Percentiles rank a stretch among this genome's conserved stretches.
Conservation (phyloP, 768 basidiomycete species). For the Termitomyces titanicus region DNA sequence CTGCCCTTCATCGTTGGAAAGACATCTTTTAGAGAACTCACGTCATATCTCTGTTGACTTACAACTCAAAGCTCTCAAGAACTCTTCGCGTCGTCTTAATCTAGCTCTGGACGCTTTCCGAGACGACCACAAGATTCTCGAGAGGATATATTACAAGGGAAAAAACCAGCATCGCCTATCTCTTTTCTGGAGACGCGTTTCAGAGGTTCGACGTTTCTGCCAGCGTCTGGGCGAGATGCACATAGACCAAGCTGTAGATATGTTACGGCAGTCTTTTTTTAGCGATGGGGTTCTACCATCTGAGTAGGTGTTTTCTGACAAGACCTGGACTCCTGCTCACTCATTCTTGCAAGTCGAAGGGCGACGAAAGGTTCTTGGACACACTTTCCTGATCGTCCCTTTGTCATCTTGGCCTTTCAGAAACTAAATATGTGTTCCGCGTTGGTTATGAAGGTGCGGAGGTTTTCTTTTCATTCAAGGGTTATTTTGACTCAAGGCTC, state of each 20-base stretch:
- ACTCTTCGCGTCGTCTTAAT: slow-evolving; percentile 49
- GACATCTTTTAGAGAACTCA: slow-evolving; percentile 23
- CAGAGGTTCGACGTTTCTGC: slow-evolving; percentile 57
- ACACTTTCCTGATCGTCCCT: slow-evolving; percentile 42
- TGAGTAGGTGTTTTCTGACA: slow-evolving; percentile 30
- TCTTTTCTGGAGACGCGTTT: slow-evolving; percentile 66
- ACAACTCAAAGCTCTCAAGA: slow-evolving; percentile 60
- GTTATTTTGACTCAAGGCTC: not conserved
- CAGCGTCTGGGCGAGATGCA: slow-evolving; percentile 30
- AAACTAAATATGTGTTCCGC: slow-evolving; percentile 30
- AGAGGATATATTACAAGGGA: slow-evolving; percentile 72
- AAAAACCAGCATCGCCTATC: slow-evolving; percentile 74
- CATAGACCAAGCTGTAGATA: slow-evolving; percentile 28
- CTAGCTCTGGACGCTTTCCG: slow-evolving; percentile 35
- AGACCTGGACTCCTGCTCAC: not conserved
- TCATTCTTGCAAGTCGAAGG: slow-evolving; percentile 38
- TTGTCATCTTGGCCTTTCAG: slow-evolving; percentile 29
- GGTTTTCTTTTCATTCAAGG: not conserved
- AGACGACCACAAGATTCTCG: slow-evolving; percentile 57
- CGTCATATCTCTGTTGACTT: slow-evolving; percentile 43
- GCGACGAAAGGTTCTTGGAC: slow-evolving; percentile 62
- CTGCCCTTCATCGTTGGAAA: slow-evolving; percentile 11
- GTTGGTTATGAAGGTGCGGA: slow-evolving; percentile 45
- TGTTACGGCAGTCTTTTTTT: slow-evolving; percentile 51
- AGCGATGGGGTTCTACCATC: slow-evolving; percentile 25